A percentile compares a stretch with the other conserved stretches of the same genome.
Conservation (phyloP, 2,329 filamentous ascomycete species). For the Coniosporium tulheliwenetii region DNA sequence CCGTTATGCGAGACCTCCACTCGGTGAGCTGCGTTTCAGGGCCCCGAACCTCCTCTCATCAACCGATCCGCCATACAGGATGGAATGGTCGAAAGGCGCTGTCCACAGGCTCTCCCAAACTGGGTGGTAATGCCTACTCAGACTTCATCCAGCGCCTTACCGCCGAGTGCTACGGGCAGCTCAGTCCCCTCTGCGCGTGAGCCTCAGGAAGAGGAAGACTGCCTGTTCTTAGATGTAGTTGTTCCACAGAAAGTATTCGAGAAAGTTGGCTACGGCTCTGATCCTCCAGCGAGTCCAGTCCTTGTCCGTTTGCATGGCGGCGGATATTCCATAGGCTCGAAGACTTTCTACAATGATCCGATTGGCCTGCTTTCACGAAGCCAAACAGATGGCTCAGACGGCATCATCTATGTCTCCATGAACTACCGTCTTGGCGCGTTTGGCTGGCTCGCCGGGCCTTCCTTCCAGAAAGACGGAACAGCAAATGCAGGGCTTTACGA, state of each 20-base stretch:
- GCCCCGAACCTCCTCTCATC: conserved; percentile 26
- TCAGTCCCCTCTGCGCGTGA: conserved; percentile 5
- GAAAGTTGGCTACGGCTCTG: conserved; percentile 15
- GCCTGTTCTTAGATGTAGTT: conserved; percentile 23
- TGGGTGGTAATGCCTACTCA: conserved; percentile 24
- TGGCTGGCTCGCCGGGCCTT: conserved; percentile 31
- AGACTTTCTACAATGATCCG: conserved; percentile 18
- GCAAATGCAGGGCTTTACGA: conserved; percentile 37
- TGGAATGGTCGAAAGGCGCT: conserved; percentile 25
- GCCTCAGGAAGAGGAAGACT: conserved; percentile 20
- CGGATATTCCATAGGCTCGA: conserved; percentile 25
- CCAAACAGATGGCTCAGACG: conserved; percentile 18
- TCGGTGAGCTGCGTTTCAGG: conserved; percentile 34
- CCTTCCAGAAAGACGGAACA: conserved; percentile 24
- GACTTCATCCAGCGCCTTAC: conserved; percentile 10
- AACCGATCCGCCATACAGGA: conserved; percentile 29
- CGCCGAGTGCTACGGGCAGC: conserved; percentile 11
- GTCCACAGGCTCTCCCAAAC: conserved; percentile 27
- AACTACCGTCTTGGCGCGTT: conserved; percentile 35
- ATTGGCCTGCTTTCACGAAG: conserved; percentile 27
- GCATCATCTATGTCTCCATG: conserved; percentile 30
- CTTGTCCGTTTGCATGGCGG: conserved; percentile 30
- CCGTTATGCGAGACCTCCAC: conserved; percentile 37
- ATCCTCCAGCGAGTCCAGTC: conserved; percentile 23
- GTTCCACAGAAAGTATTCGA: conserved; percentile 19